Percentiles rank a stretch among this genome's conserved stretches.
Evolutionary conservation across 495 filamentous ascomycete species (phyloP).

Genomic region (Margaritispora aquatica): DNA sequence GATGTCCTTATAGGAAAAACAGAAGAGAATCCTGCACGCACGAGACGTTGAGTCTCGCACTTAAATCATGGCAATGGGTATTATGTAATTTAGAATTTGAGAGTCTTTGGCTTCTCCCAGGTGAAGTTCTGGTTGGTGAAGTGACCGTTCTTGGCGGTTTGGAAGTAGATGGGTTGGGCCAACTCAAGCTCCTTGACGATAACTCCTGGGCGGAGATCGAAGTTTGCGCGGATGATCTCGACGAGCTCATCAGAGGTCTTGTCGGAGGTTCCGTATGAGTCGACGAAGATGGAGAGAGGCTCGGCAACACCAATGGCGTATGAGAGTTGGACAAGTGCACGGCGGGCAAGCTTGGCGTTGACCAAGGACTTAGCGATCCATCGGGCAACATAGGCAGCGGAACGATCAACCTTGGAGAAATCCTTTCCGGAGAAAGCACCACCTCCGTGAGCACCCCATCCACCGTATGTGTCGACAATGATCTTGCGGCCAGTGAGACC

Average conservation of each 20-base stretch:
- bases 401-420: constrained; percentile 99
- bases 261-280: constrained; percentile 75
- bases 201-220: constrained; percentile 94
- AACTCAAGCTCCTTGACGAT: constrained; percentile 98
- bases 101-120: constrained; percentile 96
- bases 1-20: constrained; percentile 24
- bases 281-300: constrained; percentile 87
- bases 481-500: constrained; percentile 99
- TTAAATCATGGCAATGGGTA: constrained; percentile 25
- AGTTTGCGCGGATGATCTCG: constrained; percentile 88
- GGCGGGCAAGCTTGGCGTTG: constrained; percentile 77
- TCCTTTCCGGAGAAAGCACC: constrained; percentile 99
- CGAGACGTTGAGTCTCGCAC: constrained; percentile 40
- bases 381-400: constrained; percentile 91
- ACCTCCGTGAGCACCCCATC: constrained; percentile 99
- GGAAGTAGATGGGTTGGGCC: constrained; percentile 91
- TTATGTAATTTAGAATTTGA: constrained; percentile 65
- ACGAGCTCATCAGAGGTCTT: constrained; percentile 76
- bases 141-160: constrained; percentile 99
- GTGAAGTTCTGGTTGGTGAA: constrained; percentile 97
- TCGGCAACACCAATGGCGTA: constrained; percentile 99
- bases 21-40: constrained; percentile 12
- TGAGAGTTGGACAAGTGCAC: constrained; percentile 91
- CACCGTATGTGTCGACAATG: constrained; percentile 99
- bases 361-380: constrained; percentile 99